Evolutionary conservation across 2,329 filamentous ascomycete genomes (phyloP), one percentile per base, ranked within the genome.

Genomic region (Didymellaceae sp.): DNA sequence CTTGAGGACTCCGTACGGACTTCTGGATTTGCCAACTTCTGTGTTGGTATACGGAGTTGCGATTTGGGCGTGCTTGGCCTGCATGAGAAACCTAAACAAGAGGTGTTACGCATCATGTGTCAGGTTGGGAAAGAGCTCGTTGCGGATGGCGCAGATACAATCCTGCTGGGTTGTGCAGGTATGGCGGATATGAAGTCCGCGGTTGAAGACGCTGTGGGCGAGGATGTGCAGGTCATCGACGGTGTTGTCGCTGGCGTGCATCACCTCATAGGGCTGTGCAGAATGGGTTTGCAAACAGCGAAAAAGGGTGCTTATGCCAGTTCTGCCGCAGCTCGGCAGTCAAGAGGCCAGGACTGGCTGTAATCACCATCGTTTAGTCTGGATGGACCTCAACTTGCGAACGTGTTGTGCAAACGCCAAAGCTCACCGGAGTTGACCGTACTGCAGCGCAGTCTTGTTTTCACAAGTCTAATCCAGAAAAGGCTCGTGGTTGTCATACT

Each of bases 191-290:
- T 81, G 69, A 76, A 75, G 43, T 44, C 63, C 18, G 75, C 74
- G 4, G 77, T 80, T 32, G 77, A 80, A 54, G 67, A 77, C 21
- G 77, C 74, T 14, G 80, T 82, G 0, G 73, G 72, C 0, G 67
- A 73, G 22, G 70, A 74, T 35, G 74, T 78, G 24, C 78, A 79
- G 62, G 77, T 82, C 6, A 70, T 82, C 20, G 80, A 82, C 67
- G 78, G 79, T 0, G 80, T 82, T 1, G 73, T 76, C 20, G 74
- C 77, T 7, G 78, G 77, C 0, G 72, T 80, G 14, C 77, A 80
- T 25, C 72, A 79, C 51, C 58, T 80, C 14, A 69, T 73, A 4
- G 77, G 74, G 1, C 55, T 80, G 20, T 77, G 78, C n/a, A 70
- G 75, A 43, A 73, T 79, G 69, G 73, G 76, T 18, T 62, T 77